Base-by-base conservation (phyloP, 2,329 filamentous ascomycete species). In the Chaetomiaceae sp. region DNA sequence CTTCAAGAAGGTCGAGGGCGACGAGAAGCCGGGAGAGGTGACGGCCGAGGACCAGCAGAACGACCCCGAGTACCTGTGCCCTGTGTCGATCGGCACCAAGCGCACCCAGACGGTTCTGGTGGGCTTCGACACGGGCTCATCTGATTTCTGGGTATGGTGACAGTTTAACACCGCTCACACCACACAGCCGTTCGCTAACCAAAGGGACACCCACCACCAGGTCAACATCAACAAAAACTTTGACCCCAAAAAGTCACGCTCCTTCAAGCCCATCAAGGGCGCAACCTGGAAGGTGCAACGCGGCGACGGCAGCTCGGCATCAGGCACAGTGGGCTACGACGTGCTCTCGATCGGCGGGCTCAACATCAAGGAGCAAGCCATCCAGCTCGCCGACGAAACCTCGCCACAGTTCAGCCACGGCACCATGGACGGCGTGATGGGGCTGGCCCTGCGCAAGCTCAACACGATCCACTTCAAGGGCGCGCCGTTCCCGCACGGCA, bases 91-190 rank as follows among this genome's bases (percentile, higher is more conserved):
- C 54, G 86, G 86, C 23, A 83, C 78, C 2, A 84, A 84, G 14
- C 66, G 6, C 25, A 7, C 74, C 1, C 84, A 88, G 69, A 80
- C 68, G 40, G 58, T 83, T 38, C 75, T 74, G 56, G 65, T 87
- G 13, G 78, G 87, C 61, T 87, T 88, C 55, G 85, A 89, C 63
- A 87, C 84, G 34, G 84, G 84, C 17, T 86, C 82, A 10, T 76
- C 83, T 17, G 85, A 88, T 69, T 72, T 86, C 19, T 88, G 83
- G 85, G 78, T 82, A 69, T 58, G 72, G 55, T 6, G 2, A n/a
- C 23, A 16, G 5, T 21, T 30, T 31, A 30, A 5, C 13, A 10
- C 7, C 10, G n/a, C 4, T 20, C 12, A n/a, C 21, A 6, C 25
- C 6, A 7, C 25, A 27, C 25, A n/a, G n/a, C n/a, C 25, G 10